phyloP scores from a whole-genome alignment of 768 basidiomycete genomes.

The Mycena galopus region DNA sequence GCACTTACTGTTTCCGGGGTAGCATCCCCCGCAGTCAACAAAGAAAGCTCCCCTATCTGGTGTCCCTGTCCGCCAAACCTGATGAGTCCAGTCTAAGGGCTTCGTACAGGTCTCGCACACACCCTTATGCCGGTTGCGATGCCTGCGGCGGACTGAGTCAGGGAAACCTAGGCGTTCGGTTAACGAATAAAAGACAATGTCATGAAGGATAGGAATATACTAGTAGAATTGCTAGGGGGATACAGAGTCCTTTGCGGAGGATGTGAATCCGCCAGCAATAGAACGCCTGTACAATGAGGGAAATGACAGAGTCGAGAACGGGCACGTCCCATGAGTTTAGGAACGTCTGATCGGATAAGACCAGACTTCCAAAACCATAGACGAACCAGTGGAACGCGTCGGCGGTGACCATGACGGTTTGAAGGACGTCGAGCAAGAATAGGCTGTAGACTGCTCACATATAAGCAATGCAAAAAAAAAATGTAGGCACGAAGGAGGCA shows the following conservation, averaged over 20 bases:
- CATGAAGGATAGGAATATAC: conserved; percentile 11
- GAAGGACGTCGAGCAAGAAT: conserved; percentile 35
- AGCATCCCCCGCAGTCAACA: conserved; percentile 17
- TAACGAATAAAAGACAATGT: not conserved
- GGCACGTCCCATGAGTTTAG: conserved; percentile 33
- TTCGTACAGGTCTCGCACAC: not conserved
- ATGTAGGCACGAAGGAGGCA: not conserved
- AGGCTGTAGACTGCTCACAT: conserved; percentile 37
- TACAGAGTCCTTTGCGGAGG: conserved; percentile 9
- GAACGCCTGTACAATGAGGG: not conserved
- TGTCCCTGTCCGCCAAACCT: conserved; percentile 13
- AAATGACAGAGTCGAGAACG: not conserved
- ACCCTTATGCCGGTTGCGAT: conserved; percentile 29
- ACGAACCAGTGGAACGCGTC: conserved; percentile 41
- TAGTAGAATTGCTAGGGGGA: conserved; percentile 28
- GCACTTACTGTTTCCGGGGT: conserved; percentile 21
- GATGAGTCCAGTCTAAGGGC: not conserved
- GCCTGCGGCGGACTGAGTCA: conserved; percentile 24
- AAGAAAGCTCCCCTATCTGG: conserved; percentile 21
- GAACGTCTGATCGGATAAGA: not conserved
- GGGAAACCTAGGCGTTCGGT: conserved; percentile 21
- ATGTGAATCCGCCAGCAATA: not conserved
- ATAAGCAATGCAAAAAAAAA: not conserved
- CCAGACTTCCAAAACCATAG: not conserved
- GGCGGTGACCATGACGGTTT: conserved; percentile 37